These are phyloP conservation scores for Prinsepia uniflora DNA, from an alignment of 306 rosid species.

Conservation along the genomic window DNA sequence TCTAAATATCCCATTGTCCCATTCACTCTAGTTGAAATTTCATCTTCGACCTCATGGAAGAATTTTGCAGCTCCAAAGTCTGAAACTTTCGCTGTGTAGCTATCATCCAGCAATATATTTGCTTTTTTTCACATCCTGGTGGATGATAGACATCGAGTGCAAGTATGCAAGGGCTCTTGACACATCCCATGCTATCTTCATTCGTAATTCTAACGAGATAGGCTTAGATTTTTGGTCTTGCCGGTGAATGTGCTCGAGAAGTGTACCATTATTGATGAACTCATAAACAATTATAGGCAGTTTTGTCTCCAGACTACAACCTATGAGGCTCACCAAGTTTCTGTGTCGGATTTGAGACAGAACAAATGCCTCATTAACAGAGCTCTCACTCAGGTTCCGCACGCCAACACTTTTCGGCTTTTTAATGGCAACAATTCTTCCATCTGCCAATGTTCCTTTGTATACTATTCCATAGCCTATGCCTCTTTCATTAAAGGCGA, in stretches of 20 bases:
- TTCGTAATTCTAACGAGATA: neutral
- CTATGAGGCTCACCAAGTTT: slow-evolving; percentile 1
- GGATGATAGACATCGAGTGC: neutral
- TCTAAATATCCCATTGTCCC: neutral
- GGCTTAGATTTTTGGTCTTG: neutral
- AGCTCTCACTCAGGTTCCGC: too few species aligned
- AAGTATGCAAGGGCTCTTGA: neutral
- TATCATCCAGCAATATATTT: neutral
- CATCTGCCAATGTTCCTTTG: neutral
- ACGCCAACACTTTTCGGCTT: too few species aligned
- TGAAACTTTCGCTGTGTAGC: neutral
- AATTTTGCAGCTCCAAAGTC: neutral
- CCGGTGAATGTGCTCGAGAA: neutral
- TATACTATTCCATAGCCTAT: neutral
- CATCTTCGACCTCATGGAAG: neutral
- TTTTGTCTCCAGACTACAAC: neutral
- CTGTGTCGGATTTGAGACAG: neutral
- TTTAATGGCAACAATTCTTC: neutral
- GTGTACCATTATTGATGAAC: neutral
- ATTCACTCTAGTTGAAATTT: neutral
- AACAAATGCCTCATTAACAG: too few species aligned
- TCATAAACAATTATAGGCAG: neutral
- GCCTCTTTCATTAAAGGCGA: neutral
- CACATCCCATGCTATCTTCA: neutral
- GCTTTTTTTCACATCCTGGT: neutral